phyloP scores from a whole-genome alignment of 345 rosid genomes.

The Anastatica hierochuntica region DNA sequence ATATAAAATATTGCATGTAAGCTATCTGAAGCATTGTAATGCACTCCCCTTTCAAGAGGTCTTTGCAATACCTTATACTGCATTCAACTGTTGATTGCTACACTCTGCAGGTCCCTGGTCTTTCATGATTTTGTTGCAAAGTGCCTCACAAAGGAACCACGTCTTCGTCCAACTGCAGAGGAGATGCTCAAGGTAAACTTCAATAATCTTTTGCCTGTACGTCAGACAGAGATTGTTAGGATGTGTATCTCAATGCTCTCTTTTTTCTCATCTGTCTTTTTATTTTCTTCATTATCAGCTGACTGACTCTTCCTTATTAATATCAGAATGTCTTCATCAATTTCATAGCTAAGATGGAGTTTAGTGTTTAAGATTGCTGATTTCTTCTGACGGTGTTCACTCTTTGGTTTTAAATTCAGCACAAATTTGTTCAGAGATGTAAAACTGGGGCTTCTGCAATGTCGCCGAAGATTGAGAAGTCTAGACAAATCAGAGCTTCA shows the following conservation, averaged over 20 bases:
- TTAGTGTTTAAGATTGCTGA: neutral
- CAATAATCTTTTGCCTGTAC: neutral
- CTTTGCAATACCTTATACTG: conserved; percentile 1
- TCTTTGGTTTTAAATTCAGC: conserved; percentile 41
- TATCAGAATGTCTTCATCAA: neutral
- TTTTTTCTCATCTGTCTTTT: neutral
- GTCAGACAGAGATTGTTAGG: conserved; percentile 1
- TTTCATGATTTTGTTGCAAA: conserved; percentile 98
- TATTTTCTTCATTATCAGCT: neutral
- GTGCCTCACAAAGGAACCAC: conserved; percentile 94
- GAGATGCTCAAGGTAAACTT: conserved; percentile 84
- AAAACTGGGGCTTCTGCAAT: conserved; percentile 84
- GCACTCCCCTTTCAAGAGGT: neutral
- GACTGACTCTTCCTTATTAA: neutral
- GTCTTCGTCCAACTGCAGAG: conserved; percentile 84
- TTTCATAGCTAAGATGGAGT: conserved; percentile 5
- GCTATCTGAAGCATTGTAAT: conserved; percentile 4
- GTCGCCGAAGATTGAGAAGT: conserved; percentile 88
- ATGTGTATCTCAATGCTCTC: conserved; percentile 1
- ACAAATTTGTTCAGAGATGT: conserved; percentile 87
- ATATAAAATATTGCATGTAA: neutral
- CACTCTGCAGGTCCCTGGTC: conserved; percentile 72
- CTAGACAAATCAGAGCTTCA: conserved; percentile 58
- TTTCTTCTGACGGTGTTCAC: conserved; percentile 21
- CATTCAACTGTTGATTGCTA: conserved; percentile 2